Evolutionary conservation across 176 grass and related monocot genomes (phyloP).

Genomic region (Saccharum officinarum): DNA sequence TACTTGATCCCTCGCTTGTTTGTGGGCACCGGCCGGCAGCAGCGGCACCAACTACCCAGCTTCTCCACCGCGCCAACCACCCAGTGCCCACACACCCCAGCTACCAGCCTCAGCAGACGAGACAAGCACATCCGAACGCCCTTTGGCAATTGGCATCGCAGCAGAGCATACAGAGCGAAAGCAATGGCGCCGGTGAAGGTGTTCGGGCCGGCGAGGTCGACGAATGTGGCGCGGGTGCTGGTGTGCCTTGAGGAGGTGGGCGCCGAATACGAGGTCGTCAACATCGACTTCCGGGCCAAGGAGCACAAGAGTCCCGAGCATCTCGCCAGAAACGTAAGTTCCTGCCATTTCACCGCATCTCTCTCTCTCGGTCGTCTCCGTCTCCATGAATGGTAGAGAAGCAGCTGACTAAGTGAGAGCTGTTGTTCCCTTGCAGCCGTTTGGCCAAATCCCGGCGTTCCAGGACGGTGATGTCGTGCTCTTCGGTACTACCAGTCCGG

Average conservation of each 20-base stretch:
- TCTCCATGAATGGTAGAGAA: no score
- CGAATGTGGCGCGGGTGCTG: constrained; percentile 33
- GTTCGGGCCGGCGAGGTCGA: constrained; percentile 13
- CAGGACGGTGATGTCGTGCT: constrained; percentile 41
- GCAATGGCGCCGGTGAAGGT: constrained; percentile 35
- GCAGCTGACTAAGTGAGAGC: background rate
- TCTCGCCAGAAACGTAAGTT: constrained; percentile 26
- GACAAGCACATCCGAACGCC: background rate
- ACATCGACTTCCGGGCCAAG: constrained; percentile 7
- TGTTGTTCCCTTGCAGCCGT: constrained; percentile 13
- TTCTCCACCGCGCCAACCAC: background rate
- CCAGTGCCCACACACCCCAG: background rate
- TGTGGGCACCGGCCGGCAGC: background rate
- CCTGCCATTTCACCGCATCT: no score
- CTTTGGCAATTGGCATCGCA: background rate
- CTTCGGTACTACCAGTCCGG: background rate
- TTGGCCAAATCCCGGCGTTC: constrained; percentile 42
- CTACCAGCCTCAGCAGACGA: background rate
- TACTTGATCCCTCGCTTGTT: background rate
- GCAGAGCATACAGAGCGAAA: background rate
- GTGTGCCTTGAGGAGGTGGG: constrained; percentile 38
- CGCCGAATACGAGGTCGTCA: constrained; percentile 40
- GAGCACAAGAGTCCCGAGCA: constrained; percentile 37
- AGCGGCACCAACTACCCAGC: no score
- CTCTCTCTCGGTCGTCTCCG: no score